A percentile compares a stretch with the other conserved stretches of the same genome.
phyloP scores from a whole-genome alignment of 768 basidiomycete genomes.

The Udeniomyces megalosporus region DNA sequence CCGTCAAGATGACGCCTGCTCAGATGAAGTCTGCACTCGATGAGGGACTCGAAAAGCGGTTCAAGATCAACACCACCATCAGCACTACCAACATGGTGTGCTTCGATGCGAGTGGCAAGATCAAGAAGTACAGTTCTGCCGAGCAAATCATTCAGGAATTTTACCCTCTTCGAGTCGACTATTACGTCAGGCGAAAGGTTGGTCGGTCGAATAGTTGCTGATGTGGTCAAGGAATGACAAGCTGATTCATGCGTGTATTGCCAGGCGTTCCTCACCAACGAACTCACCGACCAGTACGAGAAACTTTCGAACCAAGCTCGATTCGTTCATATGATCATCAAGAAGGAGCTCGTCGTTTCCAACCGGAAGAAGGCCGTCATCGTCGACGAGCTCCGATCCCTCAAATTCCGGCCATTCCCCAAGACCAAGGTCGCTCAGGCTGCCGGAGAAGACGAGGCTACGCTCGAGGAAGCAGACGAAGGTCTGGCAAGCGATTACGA shows the following conservation, averaged over 20 bases:
- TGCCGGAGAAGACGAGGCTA: constrained; percentile 44
- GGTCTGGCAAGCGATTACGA: constrained; percentile 54
- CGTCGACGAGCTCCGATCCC: constrained; percentile 60
- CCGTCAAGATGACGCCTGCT: constrained; percentile 60
- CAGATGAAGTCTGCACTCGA: constrained; percentile 73
- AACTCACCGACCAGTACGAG: constrained; percentile 65
- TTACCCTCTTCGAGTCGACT: constrained; percentile 70
- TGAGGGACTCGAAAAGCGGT: constrained; percentile 76
- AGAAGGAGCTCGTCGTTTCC: constrained; percentile 60
- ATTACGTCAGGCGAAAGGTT: constrained; percentile 93
- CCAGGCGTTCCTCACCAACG: constrained; percentile 69
- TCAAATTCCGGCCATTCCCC: constrained; percentile 81
- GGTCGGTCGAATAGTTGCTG: constrained; percentile 15
- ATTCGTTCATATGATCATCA: constrained; percentile 90
- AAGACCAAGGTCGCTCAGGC: constrained; percentile 55
- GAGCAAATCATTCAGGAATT: constrained; percentile 90
- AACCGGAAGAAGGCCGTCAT: constrained; percentile 81
- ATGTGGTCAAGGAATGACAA: too few relatives aligned
- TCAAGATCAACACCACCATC: constrained; percentile 72
- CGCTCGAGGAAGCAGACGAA: constrained; percentile 36
- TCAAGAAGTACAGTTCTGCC: constrained; percentile 74
- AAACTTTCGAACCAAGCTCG: constrained; percentile 85
- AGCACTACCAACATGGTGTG: constrained; percentile 95
- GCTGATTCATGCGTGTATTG: too few relatives aligned
- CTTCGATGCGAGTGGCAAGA: constrained; percentile 90